A percentile compares a stretch with the other conserved stretches of the same genome.
These are phyloP conservation scores for Periconia macrospinosa DNA, from an alignment of 2,329 filamentous ascomycete genomes.

Conservation along the genomic window DNA sequence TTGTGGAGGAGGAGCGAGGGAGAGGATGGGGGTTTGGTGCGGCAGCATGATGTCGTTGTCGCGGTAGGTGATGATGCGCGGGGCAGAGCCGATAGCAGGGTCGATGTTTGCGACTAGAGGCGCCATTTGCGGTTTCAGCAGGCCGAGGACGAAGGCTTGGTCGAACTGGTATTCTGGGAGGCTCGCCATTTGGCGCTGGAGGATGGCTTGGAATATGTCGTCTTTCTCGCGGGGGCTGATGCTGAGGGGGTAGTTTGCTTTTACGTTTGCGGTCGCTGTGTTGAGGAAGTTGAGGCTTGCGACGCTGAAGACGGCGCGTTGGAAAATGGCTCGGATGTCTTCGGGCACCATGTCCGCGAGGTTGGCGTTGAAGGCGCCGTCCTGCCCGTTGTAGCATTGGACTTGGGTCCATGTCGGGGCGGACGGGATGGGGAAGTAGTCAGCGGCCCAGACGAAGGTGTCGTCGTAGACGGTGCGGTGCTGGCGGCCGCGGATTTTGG, in stretches of 20 bases:
- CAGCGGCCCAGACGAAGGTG: constrained; percentile 17
- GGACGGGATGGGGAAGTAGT: constrained; percentile 31
- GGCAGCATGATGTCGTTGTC: constrained; percentile 4
- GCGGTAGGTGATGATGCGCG: neutral
- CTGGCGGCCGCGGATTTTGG: constrained; percentile 23
- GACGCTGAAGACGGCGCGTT: constrained; percentile 28
- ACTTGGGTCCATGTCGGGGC: constrained; percentile 28
- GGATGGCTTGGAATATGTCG: constrained; percentile 23
- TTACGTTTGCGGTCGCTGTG: constrained; percentile 12
- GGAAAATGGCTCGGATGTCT: constrained; percentile 23
- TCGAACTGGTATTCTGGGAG: constrained; percentile 28
- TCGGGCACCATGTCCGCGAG: constrained; percentile 25
- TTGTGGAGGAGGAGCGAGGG: constrained; percentile 1
- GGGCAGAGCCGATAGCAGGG: too few species aligned
- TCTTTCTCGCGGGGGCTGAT: constrained; percentile 23
- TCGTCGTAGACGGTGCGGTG: constrained; percentile 10
- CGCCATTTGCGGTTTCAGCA: constrained; percentile 19
- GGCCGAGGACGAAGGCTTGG: constrained; percentile 26
- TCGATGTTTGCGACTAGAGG: constrained; percentile 1
- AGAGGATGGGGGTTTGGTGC: constrained; percentile 10
- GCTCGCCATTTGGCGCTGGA: constrained; percentile 17
- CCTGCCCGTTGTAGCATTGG: constrained; percentile 19
- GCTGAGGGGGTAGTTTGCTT: constrained; percentile 5
- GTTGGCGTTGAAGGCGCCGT: constrained; percentile 21
- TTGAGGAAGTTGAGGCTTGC: constrained; percentile 29